Base-by-base conservation (phyloP, 805 yeast species). In the Debaryomyces prosopidis region DNA sequence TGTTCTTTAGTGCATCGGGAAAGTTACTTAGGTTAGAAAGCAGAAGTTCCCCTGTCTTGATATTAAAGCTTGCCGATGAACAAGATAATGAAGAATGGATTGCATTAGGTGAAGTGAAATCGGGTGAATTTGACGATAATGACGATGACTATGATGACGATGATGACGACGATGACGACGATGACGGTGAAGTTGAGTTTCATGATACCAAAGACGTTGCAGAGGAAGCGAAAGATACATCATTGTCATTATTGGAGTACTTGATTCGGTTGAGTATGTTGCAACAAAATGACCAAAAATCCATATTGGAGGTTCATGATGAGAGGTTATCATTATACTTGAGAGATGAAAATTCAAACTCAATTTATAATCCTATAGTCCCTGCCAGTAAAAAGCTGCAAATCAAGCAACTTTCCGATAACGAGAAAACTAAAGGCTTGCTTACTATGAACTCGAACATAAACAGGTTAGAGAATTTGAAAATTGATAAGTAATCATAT, bases 1-100 rank as follows among this genome's bases (percentile, higher is more conserved):
- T 85, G 38, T 87, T 84, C 52, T 87, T 84, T 60, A 80, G 84
- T 48, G 87, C 86, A 2, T 82, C 89, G 4, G 92, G 91, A 0
- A 75, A 75, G 44, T 60, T 87, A 15, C 70, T 87, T 20, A 79
- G 77, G 40, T 63, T 87, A 12, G 87, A 84, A 34, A 87, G 82
- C 36, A 71, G 80, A 34, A 73, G 73, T 37, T 66, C 81, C 0
- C 89, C 94, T 0, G 92, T 87, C 0, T 65, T 87, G 42, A 83
- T 86, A 1, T 57, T 87, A 30, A 87, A 87, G 53, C 58, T 73
- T 3, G 36, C 46, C 10, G 46, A 47, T 31, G 45, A 45, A 6
- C 50, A 45, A 4, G 45, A 40, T 9, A 32, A 47, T 3, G 63
- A 69, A n/a, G 72, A 69, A 35, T 81, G 84, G 83, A 48, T 77